These are phyloP conservation scores for Saturnispora serradocipensis DNA, from an alignment of 805 yeast species.

Conservation along the genomic window DNA sequence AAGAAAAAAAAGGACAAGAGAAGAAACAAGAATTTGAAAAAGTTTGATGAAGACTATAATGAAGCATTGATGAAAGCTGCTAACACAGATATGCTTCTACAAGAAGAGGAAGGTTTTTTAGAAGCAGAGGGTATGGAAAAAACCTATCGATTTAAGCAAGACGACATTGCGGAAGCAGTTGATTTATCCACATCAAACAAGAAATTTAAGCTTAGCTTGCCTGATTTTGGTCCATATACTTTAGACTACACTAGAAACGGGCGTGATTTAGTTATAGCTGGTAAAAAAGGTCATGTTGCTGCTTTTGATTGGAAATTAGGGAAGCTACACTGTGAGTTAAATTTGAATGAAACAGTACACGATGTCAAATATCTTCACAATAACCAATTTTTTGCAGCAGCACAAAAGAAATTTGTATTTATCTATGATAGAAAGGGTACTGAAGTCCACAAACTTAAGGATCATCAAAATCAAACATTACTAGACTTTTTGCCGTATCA, in stretches of 20 bases:
- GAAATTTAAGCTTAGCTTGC: constrained; percentile 60
- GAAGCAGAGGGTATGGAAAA: constrained; percentile 96
- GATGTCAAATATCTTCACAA: constrained; percentile 87
- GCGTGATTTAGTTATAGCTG: constrained; percentile 73
- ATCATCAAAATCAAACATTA: constrained; percentile 76
- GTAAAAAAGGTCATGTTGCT: constrained; percentile 91
- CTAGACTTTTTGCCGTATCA: constrained; percentile 91
- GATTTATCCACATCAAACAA: constrained; percentile 71
- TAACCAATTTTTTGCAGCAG: constrained; percentile 91
- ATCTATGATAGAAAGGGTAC: constrained; percentile 87
- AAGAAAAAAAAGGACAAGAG: constrained; percentile 1
- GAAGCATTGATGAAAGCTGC: constrained; percentile 80
- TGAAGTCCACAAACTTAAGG: constrained; percentile 85
- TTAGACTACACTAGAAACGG: constrained; percentile 84
- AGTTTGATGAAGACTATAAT: constrained; percentile 61
- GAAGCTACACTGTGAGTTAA: constrained; percentile 66
- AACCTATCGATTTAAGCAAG: constrained; percentile 77
- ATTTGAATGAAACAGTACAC: constrained; percentile 80
- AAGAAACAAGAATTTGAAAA: constrained; percentile 35
- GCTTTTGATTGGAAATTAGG: constrained; percentile 95
- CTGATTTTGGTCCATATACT: constrained; percentile 79
- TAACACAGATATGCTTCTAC: constrained; percentile 73
- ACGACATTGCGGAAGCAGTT: constrained; percentile 65
- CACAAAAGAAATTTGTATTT: constrained; percentile 90
- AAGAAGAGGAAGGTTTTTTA: constrained; percentile 76